Evolutionary conservation across 352 stramenopile species (phyloP).

Genomic region (Phytophthora uliginosa): DNA sequence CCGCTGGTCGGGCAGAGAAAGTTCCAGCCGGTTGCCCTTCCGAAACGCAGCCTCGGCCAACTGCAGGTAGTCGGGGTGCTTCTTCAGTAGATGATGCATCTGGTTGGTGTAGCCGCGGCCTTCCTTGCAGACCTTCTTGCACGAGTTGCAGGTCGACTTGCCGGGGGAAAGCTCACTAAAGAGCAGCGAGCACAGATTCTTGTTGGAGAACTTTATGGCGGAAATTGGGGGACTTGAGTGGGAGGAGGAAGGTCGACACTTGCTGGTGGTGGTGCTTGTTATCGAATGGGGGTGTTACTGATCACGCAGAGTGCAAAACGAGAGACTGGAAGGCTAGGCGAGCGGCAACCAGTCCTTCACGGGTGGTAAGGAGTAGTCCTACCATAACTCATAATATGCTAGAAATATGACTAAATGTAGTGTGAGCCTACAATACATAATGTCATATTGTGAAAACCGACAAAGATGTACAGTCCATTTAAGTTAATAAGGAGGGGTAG

Average conservation of each 20-base stretch:
- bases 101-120: not conserved
- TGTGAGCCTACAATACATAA: not conserved
- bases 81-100: constrained; percentile 4
- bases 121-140: not conserved
- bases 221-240: not conserved
- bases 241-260: no score
- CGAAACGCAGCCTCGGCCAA: not conserved
- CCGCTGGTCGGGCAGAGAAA: constrained; percentile 1
- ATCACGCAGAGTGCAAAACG: no score
- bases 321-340: not conserved
- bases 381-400: not conserved
- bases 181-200: not conserved
- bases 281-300: no score
- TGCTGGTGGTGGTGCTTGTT: no score
- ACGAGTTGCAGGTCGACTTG: not conserved
- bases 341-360: not conserved
- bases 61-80: not conserved
- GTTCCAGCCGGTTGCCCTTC: not conserved
- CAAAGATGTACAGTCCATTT: no score
- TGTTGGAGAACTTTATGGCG: not conserved
- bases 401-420: not conserved
- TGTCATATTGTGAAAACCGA: no score
- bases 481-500: no score
- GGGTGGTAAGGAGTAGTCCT: not conserved
- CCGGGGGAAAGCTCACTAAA: not conserved